Evolutionary conservation across 768 basidiomycete species (phyloP).

Genomic region (Lactarius tabidus): DNA sequence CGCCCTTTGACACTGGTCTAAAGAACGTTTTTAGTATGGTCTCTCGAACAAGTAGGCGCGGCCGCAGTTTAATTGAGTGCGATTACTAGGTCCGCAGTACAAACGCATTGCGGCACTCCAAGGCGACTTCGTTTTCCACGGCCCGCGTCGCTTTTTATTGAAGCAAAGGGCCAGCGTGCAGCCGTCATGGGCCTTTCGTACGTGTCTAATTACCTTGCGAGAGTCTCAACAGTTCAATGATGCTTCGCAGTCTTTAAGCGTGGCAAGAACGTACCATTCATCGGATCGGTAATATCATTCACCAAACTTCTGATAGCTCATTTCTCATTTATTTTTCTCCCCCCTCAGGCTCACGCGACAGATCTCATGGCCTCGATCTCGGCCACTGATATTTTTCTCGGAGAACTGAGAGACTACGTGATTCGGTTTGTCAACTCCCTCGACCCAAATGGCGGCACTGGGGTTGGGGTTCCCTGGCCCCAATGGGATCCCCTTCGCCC

Average conservation of each 20-base stretch:
- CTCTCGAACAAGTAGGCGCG: too few species aligned
- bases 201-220: conserved; percentile 17
- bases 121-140: conserved; percentile 51
- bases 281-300: conserved; percentile 35
- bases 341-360: conserved; percentile 20
- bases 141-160: conserved; percentile 46
- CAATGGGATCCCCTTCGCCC: conserved; percentile 24
- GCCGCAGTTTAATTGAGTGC: neutral
- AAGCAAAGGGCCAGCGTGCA: conserved; percentile 37
- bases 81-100: conserved; percentile 41
- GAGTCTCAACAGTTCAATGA: neutral
- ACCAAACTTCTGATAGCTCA: too few species aligned
- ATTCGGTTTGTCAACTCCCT: conserved; percentile 32
- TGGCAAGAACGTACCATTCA: conserved; percentile 38
- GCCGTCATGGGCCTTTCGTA: conserved; percentile 43
- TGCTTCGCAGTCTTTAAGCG: conserved; percentile 42
- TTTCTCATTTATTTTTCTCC: too few species aligned
- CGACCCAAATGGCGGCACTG: conserved; percentile 30
- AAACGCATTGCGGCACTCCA: conserved; percentile 49
- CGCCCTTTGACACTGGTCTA: conserved; percentile 33
- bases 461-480: conserved; percentile 27
- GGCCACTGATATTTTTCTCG: neutral
- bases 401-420: conserved; percentile 31
- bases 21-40: conserved; percentile 38
- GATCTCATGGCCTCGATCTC: conserved; percentile 29